Evolutionary conservation across 225 moss, liverwort and hornwort genomes (phyloP).

Genomic region (Climacium dendroides): DNA sequence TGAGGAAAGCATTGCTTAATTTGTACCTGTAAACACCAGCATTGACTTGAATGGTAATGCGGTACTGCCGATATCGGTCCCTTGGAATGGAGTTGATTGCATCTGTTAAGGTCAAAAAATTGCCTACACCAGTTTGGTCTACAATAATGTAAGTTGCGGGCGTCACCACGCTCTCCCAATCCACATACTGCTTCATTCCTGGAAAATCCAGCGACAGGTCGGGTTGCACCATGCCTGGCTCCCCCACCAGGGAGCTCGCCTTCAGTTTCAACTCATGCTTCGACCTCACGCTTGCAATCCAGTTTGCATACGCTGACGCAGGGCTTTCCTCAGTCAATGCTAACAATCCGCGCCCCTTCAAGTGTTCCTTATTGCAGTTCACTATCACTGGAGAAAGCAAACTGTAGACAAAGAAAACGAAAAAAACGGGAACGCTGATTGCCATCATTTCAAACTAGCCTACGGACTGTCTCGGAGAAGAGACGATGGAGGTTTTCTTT

Average conservation of each 20-base stretch:
- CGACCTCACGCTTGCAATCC: slow-evolving; percentile 5
- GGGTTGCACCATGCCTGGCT: slow-evolving; percentile 6
- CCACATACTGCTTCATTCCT: slow-evolving; percentile 19
- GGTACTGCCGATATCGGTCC: slow-evolving; percentile 18
- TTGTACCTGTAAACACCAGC: slow-evolving; percentile 11
- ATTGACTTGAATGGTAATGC: slow-evolving; percentile 36
- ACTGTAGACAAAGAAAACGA: background rate
- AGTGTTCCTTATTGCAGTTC: background rate
- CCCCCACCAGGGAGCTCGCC: background rate
- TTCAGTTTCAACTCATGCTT: background rate
- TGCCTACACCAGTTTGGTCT: slow-evolving; percentile 13
- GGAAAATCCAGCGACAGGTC: slow-evolving; percentile 18
- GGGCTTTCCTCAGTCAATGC: background rate
- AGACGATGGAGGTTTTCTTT: background rate
- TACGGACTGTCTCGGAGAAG: background rate
- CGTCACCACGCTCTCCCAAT: slow-evolving; percentile 26
- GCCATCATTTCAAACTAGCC: background rate
- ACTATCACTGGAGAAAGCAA: background rate
- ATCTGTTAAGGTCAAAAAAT: slow-evolving; percentile 6
- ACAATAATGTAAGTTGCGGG: slow-evolving; percentile 18
- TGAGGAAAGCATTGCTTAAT: background rate
- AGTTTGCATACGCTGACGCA: background rate
- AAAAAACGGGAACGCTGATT: background rate
- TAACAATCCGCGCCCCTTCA: background rate
- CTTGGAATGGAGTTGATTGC: slow-evolving; percentile 20